Conservation (phyloP, 768 basidiomycete genomes). For the Boletus vinaceobasis region DNA sequence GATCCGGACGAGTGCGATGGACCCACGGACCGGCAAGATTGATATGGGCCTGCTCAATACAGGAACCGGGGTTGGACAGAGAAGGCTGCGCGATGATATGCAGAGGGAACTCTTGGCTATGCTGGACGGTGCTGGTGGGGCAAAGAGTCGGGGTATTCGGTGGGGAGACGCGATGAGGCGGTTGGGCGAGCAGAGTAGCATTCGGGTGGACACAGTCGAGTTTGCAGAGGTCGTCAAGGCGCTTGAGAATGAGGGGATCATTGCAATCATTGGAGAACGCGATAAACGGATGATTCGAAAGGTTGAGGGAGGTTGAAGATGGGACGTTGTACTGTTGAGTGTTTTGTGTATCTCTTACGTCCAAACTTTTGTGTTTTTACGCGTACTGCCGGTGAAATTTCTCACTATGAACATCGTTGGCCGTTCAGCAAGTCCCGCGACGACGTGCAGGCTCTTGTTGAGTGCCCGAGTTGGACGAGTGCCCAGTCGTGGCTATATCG, state of each 20-base stretch:
- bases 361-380: background rate
- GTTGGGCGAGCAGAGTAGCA: conserved; percentile 79
- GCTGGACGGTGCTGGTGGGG: conserved; percentile 49
- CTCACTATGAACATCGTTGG: background rate
- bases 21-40: conserved; percentile 95
- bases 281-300: conserved; percentile 78
- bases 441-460: background rate
- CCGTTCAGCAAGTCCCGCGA: background rate
- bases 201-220: conserved; percentile 75
- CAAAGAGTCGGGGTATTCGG: conserved; percentile 57
- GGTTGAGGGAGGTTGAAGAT: conserved; percentile 44
- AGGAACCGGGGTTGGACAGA: conserved; percentile 84
- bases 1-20: conserved; percentile 91
- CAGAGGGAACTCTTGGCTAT: conserved; percentile 72
- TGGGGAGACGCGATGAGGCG: conserved; percentile 81
- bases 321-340: background rate
- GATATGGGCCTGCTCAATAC: conserved; percentile 95
- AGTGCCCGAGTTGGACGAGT: background rate
- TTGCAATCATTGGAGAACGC: conserved; percentile 85
- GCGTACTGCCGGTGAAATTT: background rate
- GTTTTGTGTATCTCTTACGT: conserved; percentile 3
- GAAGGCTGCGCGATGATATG: conserved; percentile 87
- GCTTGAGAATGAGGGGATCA: conserved; percentile 79
- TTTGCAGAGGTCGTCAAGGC: conserved; percentile 76
- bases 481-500: conserved; percentile 15